These are phyloP conservation scores for Agaricus subrufescens DNA, from an alignment of 768 basidiomycete species.

Conservation along the genomic window DNA sequence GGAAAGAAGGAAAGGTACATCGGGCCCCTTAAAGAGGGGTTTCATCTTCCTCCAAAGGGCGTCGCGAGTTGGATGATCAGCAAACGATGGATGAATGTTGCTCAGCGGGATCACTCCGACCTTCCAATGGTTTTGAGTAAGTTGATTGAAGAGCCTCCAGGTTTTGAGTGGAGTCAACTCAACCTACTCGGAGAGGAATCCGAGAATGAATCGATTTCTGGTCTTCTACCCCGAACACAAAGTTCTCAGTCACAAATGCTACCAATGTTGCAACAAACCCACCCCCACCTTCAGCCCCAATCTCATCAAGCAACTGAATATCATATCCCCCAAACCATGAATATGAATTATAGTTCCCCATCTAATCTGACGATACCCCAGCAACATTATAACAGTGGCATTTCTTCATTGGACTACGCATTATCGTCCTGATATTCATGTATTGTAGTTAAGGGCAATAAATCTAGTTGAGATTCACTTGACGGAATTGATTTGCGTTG, in stretches of 20 bases:
- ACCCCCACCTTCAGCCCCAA: constrained; percentile 7
- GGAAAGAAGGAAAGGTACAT: constrained; percentile 50
- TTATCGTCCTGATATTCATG: constrained; percentile 17
- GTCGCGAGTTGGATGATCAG: constrained; percentile 76
- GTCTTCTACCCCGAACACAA: constrained; percentile 10
- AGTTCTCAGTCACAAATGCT: not conserved
- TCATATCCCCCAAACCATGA: constrained; percentile 5
- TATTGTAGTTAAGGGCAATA: not conserved
- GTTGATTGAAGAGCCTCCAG: constrained; percentile 39
- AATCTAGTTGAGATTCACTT: not conserved
- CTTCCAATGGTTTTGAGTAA: constrained; percentile 37
- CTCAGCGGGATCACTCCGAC: constrained; percentile 42
- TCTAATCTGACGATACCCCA: constrained; percentile 16
- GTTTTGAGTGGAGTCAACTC: constrained; percentile 47
- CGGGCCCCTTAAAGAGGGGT: constrained; percentile 54
- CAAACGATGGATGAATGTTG: constrained; percentile 49
- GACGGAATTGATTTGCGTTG: not conserved
- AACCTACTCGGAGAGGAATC: constrained; percentile 54
- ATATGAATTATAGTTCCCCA: constrained; percentile 13
- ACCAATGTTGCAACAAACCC: not conserved
- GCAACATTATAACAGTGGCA: constrained; percentile 17
- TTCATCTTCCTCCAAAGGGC: constrained; percentile 58
- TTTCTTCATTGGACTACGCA: constrained; percentile 32
- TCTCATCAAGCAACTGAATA: constrained; percentile 2
- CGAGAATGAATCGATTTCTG: constrained; percentile 32